These are phyloP conservation scores for Sphagnurus paluster DNA, from an alignment of 1,284 basidiomycete genomes.

Conservation along the genomic window DNA sequence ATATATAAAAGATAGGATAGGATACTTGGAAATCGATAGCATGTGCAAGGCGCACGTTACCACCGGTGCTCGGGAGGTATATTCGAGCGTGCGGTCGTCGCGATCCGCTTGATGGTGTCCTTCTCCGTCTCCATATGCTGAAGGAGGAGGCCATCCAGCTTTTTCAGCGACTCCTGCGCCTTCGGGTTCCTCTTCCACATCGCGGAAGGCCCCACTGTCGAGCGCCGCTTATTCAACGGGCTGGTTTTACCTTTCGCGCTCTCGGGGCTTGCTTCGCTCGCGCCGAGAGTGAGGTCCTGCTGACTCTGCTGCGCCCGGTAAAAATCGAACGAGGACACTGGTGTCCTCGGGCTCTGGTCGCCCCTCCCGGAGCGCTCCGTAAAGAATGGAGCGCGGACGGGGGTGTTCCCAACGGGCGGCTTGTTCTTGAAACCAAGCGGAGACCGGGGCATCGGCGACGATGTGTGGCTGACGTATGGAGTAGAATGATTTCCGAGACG, in stretches of 20 bases:
- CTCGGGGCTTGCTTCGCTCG: no score
- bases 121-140: slow-evolving; percentile 76
- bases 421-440: slow-evolving; percentile 26
- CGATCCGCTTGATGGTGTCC: slow-evolving; percentile 71
- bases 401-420: slow-evolving; percentile 40
- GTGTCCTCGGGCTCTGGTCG: slow-evolving; percentile 35
- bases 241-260: no score
- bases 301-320: slow-evolving; percentile 36
- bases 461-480: slow-evolving; percentile 37
- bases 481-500: slow-evolving; percentile 48
- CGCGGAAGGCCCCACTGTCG: slow-evolving; percentile 28
- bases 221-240: slow-evolving; percentile 26
- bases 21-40: slow-evolving; percentile 7
- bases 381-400: slow-evolving; percentile 35
- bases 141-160: slow-evolving; percentile 71
- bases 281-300: slow-evolving; percentile 12
- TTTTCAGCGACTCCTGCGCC: slow-evolving; percentile 54
- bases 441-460: slow-evolving; percentile 22
- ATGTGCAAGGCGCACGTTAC: slow-evolving; percentile 9
- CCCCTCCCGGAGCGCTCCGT: slow-evolving; percentile 35
- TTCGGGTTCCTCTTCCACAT: slow-evolving; percentile 38
- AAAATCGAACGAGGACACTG: slow-evolving; percentile 41
- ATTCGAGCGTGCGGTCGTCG: slow-evolving; percentile 34
- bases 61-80: slow-evolving; percentile 17
- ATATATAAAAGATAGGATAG: no score